Evolutionary conservation across 495 filamentous ascomycete genomes (phyloP), one percentile per base, ranked within the genome.

Genomic region (Hypoxylon subgilvum): DNA sequence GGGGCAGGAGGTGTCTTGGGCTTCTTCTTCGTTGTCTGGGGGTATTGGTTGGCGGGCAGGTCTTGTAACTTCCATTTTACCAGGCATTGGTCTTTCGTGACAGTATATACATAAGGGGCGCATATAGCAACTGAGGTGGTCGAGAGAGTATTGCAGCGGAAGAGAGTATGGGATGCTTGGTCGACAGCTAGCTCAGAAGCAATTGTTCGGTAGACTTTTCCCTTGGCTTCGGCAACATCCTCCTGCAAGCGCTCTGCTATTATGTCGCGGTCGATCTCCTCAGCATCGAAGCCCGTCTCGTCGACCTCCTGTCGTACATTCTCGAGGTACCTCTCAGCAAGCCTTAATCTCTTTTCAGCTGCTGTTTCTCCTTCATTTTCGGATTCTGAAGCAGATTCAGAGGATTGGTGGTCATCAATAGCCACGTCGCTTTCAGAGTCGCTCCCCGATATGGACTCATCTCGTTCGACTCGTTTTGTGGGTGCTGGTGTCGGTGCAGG

Each of bases 141-240:
- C n/a, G 85, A 72, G 52, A 83, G 81, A n/a, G 84, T 84, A 75
- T 92, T 85, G 67, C 86, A 86, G 36, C 87, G 84, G 67, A 92
- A 95, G 39, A 87, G 81, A 0, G 84, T 84, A 70, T 87, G 77
- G 1, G 77, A 72, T 5, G 89, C 89, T 1, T 74, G 66, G 13
- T 73, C 73, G 61, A 92, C 86, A 39, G 85, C 76, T 40, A 92
- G 77, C 40, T 88, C 80, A 1, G 82, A 80, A 18, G 89, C 88
- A 36, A 98, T 79, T 58, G 81, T 81, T 35, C 90, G 83, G 74
- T 96, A 96, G 10, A 95, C 76, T 49, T 88, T 88, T 28, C 94
- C 94, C 77, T 97, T 97, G 43, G 86, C 83, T 71, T 96, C 93
- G 19, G 95, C 93, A 35, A 91, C 91, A 70, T 96, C 94, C 74